These are phyloP conservation scores for Trichophyton mentagrophytes DNA, from an alignment of 2,329 filamentous ascomycete genomes.

Conservation along the genomic window DNA sequence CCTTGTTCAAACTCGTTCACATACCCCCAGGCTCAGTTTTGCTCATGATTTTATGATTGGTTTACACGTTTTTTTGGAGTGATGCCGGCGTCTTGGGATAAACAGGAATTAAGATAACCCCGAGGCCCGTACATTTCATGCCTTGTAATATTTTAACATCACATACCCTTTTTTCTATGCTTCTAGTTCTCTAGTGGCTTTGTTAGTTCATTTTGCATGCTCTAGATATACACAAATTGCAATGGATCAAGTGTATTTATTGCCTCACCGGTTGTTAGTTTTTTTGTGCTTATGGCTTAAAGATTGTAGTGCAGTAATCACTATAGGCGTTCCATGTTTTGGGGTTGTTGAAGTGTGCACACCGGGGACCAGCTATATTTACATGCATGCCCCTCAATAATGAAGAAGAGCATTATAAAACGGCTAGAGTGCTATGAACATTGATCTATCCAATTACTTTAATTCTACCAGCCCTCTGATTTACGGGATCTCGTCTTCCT, in stretches of 20 bases:
- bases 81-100: background rate
- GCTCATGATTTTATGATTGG: conserved; percentile 6
- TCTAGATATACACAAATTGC: background rate
- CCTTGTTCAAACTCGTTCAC: background rate
- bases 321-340: no score
- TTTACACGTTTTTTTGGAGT: background rate
- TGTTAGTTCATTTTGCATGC: background rate
- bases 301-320: background rate
- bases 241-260: background rate
- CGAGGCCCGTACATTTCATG: background rate
- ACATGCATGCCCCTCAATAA: background rate
- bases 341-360: no score
- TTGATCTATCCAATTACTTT: background rate
- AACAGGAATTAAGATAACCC: background rate
- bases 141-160: background rate
- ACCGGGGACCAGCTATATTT: background rate
- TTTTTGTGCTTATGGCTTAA: background rate
- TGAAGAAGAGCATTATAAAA: background rate
- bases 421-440: background rate
- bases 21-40: conserved; percentile 12
- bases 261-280: background rate
- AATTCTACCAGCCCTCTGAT: background rate
- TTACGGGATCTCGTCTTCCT: conserved; percentile 24
- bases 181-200: background rate
- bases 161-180: background rate